Evolutionary conservation across 805 yeast genomes (phyloP).

Genomic region (Cyberlindnera sargentensis): DNA sequence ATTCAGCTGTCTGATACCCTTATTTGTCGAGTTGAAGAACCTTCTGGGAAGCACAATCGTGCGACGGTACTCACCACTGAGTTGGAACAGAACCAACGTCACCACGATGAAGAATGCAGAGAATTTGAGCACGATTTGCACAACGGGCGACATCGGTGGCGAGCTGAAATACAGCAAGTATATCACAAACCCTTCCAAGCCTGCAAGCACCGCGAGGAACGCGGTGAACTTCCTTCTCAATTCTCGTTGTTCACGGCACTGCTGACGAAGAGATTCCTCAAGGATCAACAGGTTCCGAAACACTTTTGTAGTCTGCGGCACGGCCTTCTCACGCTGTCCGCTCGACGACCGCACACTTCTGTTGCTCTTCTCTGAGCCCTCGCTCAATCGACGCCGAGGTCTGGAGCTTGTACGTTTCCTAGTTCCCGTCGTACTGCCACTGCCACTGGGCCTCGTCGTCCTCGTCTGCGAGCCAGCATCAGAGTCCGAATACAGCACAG

Average conservation of each 20-base stretch:
- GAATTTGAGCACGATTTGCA: constrained; percentile 38
- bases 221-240: constrained; percentile 42
- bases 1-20: constrained; percentile 81
- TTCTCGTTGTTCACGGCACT: constrained; percentile 63
- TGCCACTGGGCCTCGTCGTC: background rate
- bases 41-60: constrained; percentile 78
- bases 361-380: constrained; percentile 21
- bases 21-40: constrained; percentile 77
- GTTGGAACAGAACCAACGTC: constrained; percentile 67
- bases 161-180: constrained; percentile 33
- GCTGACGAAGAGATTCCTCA: constrained; percentile 81
- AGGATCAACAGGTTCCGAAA: constrained; percentile 75
- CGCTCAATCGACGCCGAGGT: constrained; percentile 5
- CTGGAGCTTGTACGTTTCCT: constrained; percentile 14
- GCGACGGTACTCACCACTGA: constrained; percentile 85
- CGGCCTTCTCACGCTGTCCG: constrained; percentile 19
- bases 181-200: constrained; percentile 32
- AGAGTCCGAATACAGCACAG: constrained; percentile 23
- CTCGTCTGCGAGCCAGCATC: constrained; percentile 23
- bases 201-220: constrained; percentile 34
- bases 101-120: constrained; percentile 54
- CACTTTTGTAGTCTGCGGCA: constrained; percentile 57
- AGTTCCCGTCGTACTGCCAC: constrained; percentile 1
- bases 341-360: constrained; percentile 19
- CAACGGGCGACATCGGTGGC: constrained; percentile 33